Percentiles rank a stretch among this genome's conserved stretches.
Conservation (phyloP, 2,329 filamentous ascomycete genomes). For the Juglanconis oblonga region DNA sequence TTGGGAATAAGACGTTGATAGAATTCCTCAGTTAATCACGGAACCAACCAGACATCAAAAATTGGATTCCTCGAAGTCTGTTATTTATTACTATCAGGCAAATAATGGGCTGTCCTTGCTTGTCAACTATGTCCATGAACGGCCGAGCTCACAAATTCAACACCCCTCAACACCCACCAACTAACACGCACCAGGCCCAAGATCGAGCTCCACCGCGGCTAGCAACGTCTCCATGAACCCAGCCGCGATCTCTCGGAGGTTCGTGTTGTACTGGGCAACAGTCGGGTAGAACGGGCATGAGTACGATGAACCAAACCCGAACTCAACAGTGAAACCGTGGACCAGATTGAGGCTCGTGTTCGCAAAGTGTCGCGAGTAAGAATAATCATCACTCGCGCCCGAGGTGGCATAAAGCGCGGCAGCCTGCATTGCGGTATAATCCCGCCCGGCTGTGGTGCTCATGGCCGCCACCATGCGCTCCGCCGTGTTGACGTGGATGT, state of each 20-base stretch:
- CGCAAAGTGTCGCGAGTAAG: constrained; percentile 41
- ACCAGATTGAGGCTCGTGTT: constrained; percentile 34
- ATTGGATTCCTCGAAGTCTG: too few species aligned
- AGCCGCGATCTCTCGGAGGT: constrained; percentile 41
- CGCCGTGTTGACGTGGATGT: constrained; percentile 29
- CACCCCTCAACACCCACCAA: too few species aligned
- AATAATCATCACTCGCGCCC: constrained; percentile 45
- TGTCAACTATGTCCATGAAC: too few species aligned
- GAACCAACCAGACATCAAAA: too few species aligned
- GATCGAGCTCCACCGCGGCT: not conserved
- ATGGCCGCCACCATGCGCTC: constrained; percentile 36
- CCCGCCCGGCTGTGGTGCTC: constrained; percentile 34
- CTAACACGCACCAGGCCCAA: too few species aligned
- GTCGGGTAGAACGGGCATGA: constrained; percentile 46
- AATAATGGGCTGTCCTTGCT: too few species aligned
- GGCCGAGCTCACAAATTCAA: too few species aligned
- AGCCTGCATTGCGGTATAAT: constrained; percentile 36
- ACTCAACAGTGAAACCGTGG: constrained; percentile 45
- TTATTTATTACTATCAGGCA: too few species aligned
- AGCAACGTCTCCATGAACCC: constrained; percentile 39
- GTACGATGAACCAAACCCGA: constrained; percentile 32
- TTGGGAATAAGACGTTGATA: too few species aligned
- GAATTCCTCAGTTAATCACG: too few species aligned
- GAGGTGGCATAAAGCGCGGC: constrained; percentile 44
- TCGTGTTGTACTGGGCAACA: constrained; percentile 38